Conservation (phyloP, 2,329 filamentous ascomycete species). For the Elsinoe arachidis region DNA sequence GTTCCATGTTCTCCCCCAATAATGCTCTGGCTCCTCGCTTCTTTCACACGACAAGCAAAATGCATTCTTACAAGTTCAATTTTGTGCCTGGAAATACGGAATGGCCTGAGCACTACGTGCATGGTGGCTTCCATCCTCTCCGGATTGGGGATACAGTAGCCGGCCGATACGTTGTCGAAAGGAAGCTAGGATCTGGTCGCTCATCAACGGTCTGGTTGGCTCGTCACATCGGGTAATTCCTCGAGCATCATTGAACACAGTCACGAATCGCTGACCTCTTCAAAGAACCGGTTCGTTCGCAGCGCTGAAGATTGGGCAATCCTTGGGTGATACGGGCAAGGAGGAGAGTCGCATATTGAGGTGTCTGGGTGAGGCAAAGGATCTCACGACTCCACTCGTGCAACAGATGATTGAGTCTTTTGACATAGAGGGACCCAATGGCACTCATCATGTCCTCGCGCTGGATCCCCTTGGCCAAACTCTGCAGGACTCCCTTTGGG, state of each 20-base stretch:
- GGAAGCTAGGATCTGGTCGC: slow-evolving; percentile 8
- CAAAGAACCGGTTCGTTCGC: background rate
- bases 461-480: background rate
- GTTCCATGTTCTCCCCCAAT: too few relatives aligned
- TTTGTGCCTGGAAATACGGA: background rate
- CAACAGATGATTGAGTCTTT: background rate
- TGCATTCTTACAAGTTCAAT: background rate
- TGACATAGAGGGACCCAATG: background rate
- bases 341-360: background rate
- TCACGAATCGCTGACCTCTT: background rate
- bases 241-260: too few relatives aligned
- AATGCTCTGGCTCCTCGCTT: background rate
- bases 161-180: background rate
- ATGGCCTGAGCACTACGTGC: background rate
- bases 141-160: slow-evolving; percentile 5
- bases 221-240: background rate
- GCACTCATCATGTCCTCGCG: background rate
- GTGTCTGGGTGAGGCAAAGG: background rate
- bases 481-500: background rate
- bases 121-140: slow-evolving; percentile 10
- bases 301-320: background rate
- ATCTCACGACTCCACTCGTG: background rate
- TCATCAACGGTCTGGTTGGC: slow-evolving; percentile 12
- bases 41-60: background rate
- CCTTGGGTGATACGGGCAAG: background rate